Base-by-base conservation (phyloP, 208 protist species). In the Crithidia fasciculata region DNA sequence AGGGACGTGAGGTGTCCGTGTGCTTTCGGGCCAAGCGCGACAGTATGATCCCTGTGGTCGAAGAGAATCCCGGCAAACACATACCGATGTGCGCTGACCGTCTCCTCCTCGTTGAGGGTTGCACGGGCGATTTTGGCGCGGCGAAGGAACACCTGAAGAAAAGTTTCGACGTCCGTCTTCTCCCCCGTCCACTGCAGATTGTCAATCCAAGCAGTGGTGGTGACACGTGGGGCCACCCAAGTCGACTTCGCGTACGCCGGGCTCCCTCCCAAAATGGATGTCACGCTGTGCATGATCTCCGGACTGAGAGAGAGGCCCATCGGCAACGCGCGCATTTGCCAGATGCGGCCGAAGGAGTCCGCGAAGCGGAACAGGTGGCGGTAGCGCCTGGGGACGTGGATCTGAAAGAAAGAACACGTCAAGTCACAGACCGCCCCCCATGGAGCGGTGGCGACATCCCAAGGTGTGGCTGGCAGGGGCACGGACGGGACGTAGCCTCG, bases 391-490 rank as follows among this genome's bases (percentile, higher is more conserved):
- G 47, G 70, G 10, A 60, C 13, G 15, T 54, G 60, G 8, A 68
- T 40, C 57, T 68, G 70, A 49, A 55, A 75, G 12, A 75, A 61
- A 4, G 70, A 75, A 57, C 60, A 75, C 56, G 60, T 68, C 45
- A 68, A 41, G 28, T 75, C 70, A 36, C 58, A 57, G 9, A 68
- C 44, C 18, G 60, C 70, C 12, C 52, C 53, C 49, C 70, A 75
- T 0, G 28, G 2, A 15, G 47, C 60, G 5, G 60, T 36, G 28
- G 60, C 70, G 28, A 43, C 47, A 2, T 67, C 60, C 69, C 59
- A 74, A 3, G 69, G 69, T 15, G 69, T 59, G 4, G 49, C 8
- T 6, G 59, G 69, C n/a, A 74, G 59, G 10, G 59, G 69, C 5
- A 60, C 59, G n/a, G 13, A 16, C 13, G 69, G 69, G 37, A 64